Conservation (phyloP, 495 filamentous ascomycete genomes). For the Articulospora tetracladia region DNA sequence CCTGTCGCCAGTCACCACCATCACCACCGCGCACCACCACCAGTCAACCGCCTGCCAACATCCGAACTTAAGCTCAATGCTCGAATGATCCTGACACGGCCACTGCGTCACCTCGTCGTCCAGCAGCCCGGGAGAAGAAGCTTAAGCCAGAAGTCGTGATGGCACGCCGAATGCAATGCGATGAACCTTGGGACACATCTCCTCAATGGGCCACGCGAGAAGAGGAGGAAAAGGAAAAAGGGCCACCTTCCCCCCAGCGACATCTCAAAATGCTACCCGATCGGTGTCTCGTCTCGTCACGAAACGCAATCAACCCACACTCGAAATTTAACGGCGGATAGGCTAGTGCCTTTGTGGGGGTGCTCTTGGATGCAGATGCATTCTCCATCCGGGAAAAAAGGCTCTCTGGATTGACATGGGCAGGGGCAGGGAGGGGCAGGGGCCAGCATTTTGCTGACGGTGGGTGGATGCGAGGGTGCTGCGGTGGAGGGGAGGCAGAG, state of each 20-base stretch:
- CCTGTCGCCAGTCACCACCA: no score
- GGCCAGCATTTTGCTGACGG: no score
- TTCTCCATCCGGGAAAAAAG: not conserved
- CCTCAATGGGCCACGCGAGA: not conserved
- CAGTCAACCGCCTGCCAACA: no score
- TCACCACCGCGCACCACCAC: no score
- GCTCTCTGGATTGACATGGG: no score
- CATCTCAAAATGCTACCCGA: not conserved
- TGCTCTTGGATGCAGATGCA: not conserved
- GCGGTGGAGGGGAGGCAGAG: no score
- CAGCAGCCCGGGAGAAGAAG: no score
- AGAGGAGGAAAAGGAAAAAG: no score
- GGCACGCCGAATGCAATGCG: not conserved
- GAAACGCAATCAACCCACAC: not conserved
- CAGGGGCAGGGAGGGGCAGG: no score
- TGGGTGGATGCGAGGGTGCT: no score
- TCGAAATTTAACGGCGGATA: not conserved
- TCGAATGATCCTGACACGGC: not conserved
- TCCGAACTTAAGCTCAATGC: not conserved
- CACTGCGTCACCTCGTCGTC: no score
- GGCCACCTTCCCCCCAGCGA: not conserved
- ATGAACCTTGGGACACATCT: not conserved
- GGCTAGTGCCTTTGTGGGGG: not conserved
- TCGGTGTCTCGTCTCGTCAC: not conserved
- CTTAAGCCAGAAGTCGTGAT: no score